Conservation (phyloP, 257 asterid species). For the Solanum sparsipilum region DNA sequence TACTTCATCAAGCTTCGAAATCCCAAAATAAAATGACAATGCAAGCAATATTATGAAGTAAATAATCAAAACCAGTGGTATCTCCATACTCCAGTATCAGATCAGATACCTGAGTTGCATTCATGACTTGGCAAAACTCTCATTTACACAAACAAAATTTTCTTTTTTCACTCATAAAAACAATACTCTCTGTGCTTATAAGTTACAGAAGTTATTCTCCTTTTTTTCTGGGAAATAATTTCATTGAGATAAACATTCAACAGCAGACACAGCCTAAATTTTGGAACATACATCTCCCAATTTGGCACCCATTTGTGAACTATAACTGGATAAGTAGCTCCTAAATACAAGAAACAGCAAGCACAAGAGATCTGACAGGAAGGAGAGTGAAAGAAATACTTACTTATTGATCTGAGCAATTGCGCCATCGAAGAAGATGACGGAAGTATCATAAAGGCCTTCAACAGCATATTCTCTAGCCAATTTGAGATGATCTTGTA, state of each 20-base stretch:
- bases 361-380: background rate
- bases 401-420: constrained; percentile 98
- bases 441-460: constrained; percentile 80
- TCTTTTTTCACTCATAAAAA: background rate
- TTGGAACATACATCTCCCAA: background rate
- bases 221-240: background rate
- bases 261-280: background rate
- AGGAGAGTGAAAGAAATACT: background rate
- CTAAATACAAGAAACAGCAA: background rate
- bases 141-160: background rate
- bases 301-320: background rate
- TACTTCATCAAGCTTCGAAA: background rate
- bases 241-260: background rate
- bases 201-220: background rate
- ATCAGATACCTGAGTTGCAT: background rate
- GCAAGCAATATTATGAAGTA: background rate
- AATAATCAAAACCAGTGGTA: background rate
- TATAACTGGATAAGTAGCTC: background rate
- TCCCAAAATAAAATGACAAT: background rate
- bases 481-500: constrained; percentile 82
- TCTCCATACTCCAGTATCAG: background rate
- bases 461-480: constrained; percentile 93
- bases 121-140: background rate
- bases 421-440: constrained; percentile 96
- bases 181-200: background rate